Evolutionary conservation across 768 basidiomycete genomes (phyloP).

Genomic region (Crepidotus variabilis): DNA sequence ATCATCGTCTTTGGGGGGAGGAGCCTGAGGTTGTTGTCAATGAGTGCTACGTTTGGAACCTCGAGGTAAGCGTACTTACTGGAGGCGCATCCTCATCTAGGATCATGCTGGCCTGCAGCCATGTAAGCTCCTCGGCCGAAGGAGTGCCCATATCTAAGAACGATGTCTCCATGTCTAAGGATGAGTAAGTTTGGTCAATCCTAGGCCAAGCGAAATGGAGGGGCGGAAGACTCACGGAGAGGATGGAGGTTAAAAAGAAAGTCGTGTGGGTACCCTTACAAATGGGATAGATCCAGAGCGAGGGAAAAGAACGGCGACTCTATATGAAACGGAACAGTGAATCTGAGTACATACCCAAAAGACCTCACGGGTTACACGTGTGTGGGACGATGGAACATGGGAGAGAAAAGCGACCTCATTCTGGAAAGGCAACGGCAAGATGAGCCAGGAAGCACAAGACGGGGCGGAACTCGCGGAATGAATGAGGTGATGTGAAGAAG

Average conservation of each 20-base stretch:
- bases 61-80: slow-evolving; percentile 5
- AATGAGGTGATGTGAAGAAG: slow-evolving; percentile 22
- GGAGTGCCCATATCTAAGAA: slow-evolving; percentile 26
- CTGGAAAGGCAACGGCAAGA: slow-evolving; percentile 26
- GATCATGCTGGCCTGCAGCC: slow-evolving; percentile 39
- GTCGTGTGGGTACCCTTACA: slow-evolving; percentile 12
- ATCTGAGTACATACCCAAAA: slow-evolving; percentile 23
- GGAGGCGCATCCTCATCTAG: slow-evolving; percentile 13
- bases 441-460: slow-evolving; percentile 19
- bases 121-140: slow-evolving; percentile 44
- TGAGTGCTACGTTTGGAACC: background rate
- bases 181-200: slow-evolving; percentile 1
- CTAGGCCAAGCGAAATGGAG: slow-evolving; percentile 4
- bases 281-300: slow-evolving; percentile 10
- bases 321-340: slow-evolving; percentile 8
- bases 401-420: slow-evolving; percentile 22
- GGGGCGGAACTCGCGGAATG: slow-evolving; percentile 18
- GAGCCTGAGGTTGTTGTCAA: slow-evolving; percentile 8
- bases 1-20: slow-evolving; percentile 14
- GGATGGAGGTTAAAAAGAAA: slow-evolving; percentile 15
- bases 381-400: slow-evolving; percentile 29
- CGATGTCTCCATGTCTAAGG: slow-evolving; percentile 26
- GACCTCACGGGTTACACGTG: slow-evolving; percentile 47
- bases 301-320: slow-evolving; percentile 5
- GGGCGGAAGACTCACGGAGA: slow-evolving; percentile 11